Evolutionary conservation across 192 early-diverging fungal genomes (phyloP).

Genomic region (Pilobolus umbonatus): DNA sequence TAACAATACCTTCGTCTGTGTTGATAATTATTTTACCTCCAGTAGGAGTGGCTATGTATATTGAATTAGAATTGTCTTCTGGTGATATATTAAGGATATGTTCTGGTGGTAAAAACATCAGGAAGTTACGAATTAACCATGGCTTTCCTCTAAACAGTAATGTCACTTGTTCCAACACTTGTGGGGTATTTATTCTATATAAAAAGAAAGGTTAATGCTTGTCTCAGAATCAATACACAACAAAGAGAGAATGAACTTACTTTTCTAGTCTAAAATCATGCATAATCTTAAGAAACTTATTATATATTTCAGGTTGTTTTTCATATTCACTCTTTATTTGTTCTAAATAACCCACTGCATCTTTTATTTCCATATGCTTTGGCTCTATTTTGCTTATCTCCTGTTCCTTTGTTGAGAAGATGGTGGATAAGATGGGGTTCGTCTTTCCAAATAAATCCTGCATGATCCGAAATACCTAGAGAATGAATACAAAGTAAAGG

Average conservation of each 20-base stretch:
- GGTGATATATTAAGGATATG: slow-evolving; percentile 17
- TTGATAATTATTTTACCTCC: slow-evolving; percentile 21
- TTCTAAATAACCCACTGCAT: slow-evolving; percentile 26
- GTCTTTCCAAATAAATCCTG: slow-evolving; percentile 18
- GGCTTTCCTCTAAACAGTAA: slow-evolving; percentile 25
- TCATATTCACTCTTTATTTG: slow-evolving; percentile 10
- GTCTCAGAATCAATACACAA: too few species aligned
- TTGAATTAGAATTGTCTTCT: slow-evolving; percentile 15
- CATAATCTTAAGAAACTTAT: slow-evolving; percentile 23
- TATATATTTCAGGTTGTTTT: slow-evolving; percentile 14
- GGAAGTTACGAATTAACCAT: slow-evolving; percentile 23
- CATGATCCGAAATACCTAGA: slow-evolving; percentile 4
- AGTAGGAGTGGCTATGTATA: slow-evolving; percentile 21
- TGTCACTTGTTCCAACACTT: slow-evolving; percentile 26
- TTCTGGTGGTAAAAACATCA: slow-evolving; percentile 29
- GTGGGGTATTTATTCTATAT: slow-evolving; percentile 25
- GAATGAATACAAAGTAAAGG: not conserved
- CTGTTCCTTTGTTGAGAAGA: not conserved
- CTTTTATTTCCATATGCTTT: slow-evolving; percentile 11
- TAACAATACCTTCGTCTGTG: slow-evolving; percentile 4
- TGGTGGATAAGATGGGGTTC: not conserved
- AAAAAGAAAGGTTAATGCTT: not conserved
- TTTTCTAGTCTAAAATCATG: slow-evolving; percentile 24
- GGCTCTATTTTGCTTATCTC: not conserved
- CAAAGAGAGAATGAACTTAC: slow-evolving; percentile 5